Evolutionary conservation across 2,329 filamentous ascomycete genomes (phyloP).

Genomic region (Sarocladium kiliense): DNA sequence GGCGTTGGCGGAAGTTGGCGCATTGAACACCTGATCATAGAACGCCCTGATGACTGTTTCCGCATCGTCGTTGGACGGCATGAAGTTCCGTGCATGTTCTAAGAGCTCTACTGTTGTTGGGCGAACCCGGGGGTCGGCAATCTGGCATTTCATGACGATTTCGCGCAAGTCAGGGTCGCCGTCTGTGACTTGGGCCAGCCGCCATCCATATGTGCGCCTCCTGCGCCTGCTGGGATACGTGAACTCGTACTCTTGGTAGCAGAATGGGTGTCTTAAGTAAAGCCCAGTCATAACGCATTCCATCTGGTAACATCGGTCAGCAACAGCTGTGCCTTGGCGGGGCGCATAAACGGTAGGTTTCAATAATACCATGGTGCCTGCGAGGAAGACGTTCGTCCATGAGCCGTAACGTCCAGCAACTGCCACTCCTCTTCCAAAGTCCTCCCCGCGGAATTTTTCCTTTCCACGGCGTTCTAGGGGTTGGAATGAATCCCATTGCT

Average conservation of each 20-base stretch:
- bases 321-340: too few relatives aligned
- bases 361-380: conserved; percentile 13
- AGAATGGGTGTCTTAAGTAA: not conserved
- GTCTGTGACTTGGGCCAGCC: not conserved
- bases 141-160: not conserved
- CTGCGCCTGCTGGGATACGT: not conserved
- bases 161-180: not conserved
- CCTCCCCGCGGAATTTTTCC: not conserved
- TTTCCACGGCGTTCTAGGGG: not conserved
- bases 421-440: not conserved
- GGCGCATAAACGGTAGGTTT: too few relatives aligned
- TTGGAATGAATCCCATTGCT: conserved; percentile 13
- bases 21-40: too few relatives aligned
- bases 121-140: not conserved
- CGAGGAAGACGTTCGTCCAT: conserved; percentile 15
- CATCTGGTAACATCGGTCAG: not conserved
- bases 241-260: not conserved
- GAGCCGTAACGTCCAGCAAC: conserved; percentile 17
- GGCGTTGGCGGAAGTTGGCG: too few relatives aligned
- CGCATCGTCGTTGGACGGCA: too few relatives aligned
- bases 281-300: not conserved
- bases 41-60: too few relatives aligned
- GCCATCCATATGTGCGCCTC: not conserved
- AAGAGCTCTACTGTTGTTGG: not conserved
- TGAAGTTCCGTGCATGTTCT: not conserved